Evolutionary conservation across 2,329 filamentous ascomycete genomes (phyloP).

Genomic region (Alternaria dauci): DNA sequence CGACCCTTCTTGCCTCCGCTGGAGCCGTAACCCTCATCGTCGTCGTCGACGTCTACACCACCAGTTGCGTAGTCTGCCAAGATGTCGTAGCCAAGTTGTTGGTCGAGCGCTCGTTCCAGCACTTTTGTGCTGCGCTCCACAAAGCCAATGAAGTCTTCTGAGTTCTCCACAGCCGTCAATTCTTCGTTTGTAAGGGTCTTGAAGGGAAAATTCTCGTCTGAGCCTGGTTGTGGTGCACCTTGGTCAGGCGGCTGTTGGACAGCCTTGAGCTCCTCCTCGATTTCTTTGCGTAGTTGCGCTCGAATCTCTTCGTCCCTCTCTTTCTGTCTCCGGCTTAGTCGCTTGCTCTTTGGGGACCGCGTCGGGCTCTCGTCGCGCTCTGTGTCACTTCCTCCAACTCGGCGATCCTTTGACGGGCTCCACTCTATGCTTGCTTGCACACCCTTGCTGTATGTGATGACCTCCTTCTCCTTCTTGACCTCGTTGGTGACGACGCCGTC

Average conservation of each 20-base stretch:
- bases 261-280: conserved; percentile 88
- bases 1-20: conserved; percentile 74
- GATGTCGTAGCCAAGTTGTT: conserved; percentile 95
- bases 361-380: conserved; percentile 69
- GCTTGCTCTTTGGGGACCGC: conserved; percentile 68
- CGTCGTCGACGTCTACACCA: conserved; percentile 79
- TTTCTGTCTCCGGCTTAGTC: conserved; percentile 78
- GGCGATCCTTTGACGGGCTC: conserved; percentile 62
- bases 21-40: conserved; percentile 76
- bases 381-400: conserved; percentile 62
- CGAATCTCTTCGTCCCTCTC: conserved; percentile 90
- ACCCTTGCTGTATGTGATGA: conserved; percentile 96
- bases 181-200: conserved; percentile 85
- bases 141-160: conserved; percentile 93
- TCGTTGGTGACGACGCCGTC: conserved; percentile 78
- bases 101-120: conserved; percentile 91
- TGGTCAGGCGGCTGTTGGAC: conserved; percentile 59
- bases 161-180: conserved; percentile 86
- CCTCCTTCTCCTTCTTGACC: conserved; percentile 70
- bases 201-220: conserved; percentile 71
- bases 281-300: conserved; percentile 82
- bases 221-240: conserved; percentile 55
- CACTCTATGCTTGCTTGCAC: conserved; percentile 89
- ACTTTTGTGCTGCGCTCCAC: conserved; percentile 96
- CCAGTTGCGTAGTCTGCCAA: conserved; percentile 91